Base-by-base conservation (phyloP, 1,139 yeast species). In the Pichia norvegensis region DNA sequence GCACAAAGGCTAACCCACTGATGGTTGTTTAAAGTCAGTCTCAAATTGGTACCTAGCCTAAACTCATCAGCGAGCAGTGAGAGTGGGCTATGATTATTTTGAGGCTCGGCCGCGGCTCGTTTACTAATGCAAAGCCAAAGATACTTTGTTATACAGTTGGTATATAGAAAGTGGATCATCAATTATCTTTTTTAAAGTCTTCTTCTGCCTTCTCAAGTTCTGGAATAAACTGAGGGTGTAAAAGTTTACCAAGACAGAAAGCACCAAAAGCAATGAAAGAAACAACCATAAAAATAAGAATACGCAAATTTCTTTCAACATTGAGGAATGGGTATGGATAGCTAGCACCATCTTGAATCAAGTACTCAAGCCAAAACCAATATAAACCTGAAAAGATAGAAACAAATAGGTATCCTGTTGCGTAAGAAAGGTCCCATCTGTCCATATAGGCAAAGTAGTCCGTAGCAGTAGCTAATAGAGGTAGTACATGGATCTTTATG, bases 311-410 rank as follows among this genome's bases (percentile, higher is more conserved):
- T 29, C 68, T 72, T 9, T 65, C 67, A 11, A 74, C 81, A 55
- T 79, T 74, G 59, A 82, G 64, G 56, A 82, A 82, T 13, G 80
- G 82, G 57, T 82, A 82, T 0, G 92, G 92, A 55, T 76, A 81
- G 25, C 47, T 48, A 10, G 55, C 53, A 2, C 66, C 67, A 10
- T 76, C 83, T 47, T 73, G 75, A 29, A 82, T 67, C 50, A 80
- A 61, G 21, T 56, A 44, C 47, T 74, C 70, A 46, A 82, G 66
- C 61, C 72, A 70, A 40, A 64, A 57, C 76, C 84, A 81, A 60
- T 82, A 83, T 3, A 67, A 64, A 0, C 64, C 50, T 0, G 83
- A 69, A 33, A 79, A 58, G 0, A 55, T 40, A 1, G 66, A 52
- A 31, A 76, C 66, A 11, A 72, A 54, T 0, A 59, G 41, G 46